These are phyloP conservation scores for Linderniella brevidens DNA, from an alignment of 257 asterid species.

Conservation along the genomic window DNA sequence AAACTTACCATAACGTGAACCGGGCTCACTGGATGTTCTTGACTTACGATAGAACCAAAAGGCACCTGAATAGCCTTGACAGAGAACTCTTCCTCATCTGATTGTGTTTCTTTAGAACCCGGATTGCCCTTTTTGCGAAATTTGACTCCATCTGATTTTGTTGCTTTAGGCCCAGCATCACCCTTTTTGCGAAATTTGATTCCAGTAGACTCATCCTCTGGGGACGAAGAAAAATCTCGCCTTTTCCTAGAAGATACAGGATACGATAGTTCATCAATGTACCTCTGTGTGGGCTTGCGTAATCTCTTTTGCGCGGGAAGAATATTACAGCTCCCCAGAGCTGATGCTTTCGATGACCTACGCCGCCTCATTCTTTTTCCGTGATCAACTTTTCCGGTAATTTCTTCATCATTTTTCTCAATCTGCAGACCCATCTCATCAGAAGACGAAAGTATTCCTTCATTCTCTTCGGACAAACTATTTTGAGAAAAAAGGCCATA, in stretches of 20 bases:
- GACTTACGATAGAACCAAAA: conserved; percentile 47
- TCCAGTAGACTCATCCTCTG: conserved; percentile 25
- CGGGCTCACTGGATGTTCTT: conserved; percentile 30
- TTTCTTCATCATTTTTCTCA: conserved; percentile 19
- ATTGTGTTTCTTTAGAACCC: conserved; percentile 17
- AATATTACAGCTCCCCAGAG: conserved; percentile 15
- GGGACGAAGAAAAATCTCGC: conserved; percentile 24
- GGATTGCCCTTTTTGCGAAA: no score
- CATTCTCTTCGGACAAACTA: conserved; percentile 29
- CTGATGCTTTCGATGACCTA: conserved; percentile 9
- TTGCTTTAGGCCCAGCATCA: conserved; percentile 14
- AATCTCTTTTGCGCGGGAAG: conserved; percentile 45
- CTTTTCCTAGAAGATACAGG: conserved; percentile 26
- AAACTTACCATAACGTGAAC: conserved; percentile 17
- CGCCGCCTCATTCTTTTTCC: conserved; percentile 18
- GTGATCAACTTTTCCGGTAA: conserved; percentile 9
- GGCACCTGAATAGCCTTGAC: conserved; percentile 89
- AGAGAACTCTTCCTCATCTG: conserved; percentile 37
- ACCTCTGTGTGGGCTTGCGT: conserved; percentile 88
- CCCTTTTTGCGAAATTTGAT: conserved; percentile 37
- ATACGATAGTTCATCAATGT: conserved; percentile 62
- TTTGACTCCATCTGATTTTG: conserved; percentile 18
- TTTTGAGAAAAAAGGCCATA: conserved; percentile 35
- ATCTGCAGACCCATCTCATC: conserved; percentile 19
- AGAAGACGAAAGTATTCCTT: conserved; percentile 19